These are phyloP conservation scores for Clitocybe nebularis DNA, from an alignment of 1,284 basidiomycete species.

Conservation along the genomic window DNA sequence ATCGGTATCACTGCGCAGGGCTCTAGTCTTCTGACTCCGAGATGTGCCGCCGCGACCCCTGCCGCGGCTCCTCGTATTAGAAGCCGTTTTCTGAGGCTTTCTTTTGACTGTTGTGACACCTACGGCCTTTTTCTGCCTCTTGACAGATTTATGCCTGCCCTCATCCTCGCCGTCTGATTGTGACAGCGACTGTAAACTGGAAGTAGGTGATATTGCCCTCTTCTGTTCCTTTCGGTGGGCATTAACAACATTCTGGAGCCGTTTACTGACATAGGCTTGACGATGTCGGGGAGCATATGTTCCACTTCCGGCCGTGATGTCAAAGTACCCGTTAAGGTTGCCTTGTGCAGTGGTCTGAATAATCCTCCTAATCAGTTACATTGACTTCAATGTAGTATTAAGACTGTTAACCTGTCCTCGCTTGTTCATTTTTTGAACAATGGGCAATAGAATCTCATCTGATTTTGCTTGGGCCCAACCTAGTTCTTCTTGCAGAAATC, in stretches of 20 bases:
- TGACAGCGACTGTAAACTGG: slow-evolving; percentile 1
- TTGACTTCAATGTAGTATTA: slow-evolving; percentile 2
- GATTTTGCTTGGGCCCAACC: slow-evolving; percentile 87
- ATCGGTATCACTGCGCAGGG: slow-evolving; percentile 3
- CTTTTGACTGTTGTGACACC: slow-evolving; percentile 7
- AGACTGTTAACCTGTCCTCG: slow-evolving; percentile 56
- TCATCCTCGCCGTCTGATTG: slow-evolving; percentile 12
- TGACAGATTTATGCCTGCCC: too few species aligned
- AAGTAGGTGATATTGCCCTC: slow-evolving; percentile 9
- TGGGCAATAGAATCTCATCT: slow-evolving; percentile 89
- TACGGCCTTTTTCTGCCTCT: slow-evolving; percentile 13
- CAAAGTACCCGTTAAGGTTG: slow-evolving; percentile 61
- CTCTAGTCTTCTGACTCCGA: slow-evolving; percentile 1
- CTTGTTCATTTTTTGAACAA: slow-evolving; percentile 87
- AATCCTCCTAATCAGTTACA: slow-evolving; percentile 4
- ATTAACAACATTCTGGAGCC: slow-evolving; percentile 86
- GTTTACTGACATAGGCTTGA: slow-evolving; percentile 80
- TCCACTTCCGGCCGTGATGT: slow-evolving; percentile 58
- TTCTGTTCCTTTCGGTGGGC: slow-evolving; percentile 57
- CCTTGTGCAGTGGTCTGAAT: slow-evolving; percentile 67
- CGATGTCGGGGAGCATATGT: slow-evolving; percentile 74
- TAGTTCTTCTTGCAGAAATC: slow-evolving; percentile 83
- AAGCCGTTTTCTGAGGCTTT: slow-evolving; percentile 5
- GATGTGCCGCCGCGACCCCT: neutral
- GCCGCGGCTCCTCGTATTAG: slow-evolving; percentile 3